Evolutionary conservation across 306 rosid species (phyloP).

Genomic region (Castanopsis chinensis): DNA sequence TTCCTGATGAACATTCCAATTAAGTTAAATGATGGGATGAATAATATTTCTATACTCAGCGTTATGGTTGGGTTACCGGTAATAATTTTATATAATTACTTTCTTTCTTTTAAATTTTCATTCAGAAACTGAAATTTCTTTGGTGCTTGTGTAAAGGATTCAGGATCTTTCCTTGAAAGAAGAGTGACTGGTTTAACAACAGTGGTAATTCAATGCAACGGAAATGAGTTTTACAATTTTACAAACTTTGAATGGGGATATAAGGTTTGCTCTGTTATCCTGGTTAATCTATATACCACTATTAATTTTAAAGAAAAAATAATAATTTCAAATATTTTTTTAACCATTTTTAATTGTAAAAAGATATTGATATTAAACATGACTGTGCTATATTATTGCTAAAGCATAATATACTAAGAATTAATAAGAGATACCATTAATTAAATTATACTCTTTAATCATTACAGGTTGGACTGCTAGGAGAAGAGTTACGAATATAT

Average conservation of each 20-base stretch:
- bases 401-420: neutral
- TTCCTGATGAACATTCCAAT: slow-evolving; percentile 46
- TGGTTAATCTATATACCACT: neutral
- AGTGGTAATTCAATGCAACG: slow-evolving; percentile 50
- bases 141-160: slow-evolving; percentile 45
- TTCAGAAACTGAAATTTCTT: neutral
- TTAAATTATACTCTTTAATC: neutral
- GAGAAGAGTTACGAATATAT: slow-evolving; percentile 49
- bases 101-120: neutral
- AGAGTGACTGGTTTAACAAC: slow-evolving; percentile 51
- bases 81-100: neutral
- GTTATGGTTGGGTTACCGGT: slow-evolving; percentile 82
- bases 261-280: slow-evolving; percentile 33
- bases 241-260: slow-evolving; percentile 62
- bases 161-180: slow-evolving; percentile 73
- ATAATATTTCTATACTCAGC: slow-evolving; percentile 59
- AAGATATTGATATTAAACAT: neutral
- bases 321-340: neutral
- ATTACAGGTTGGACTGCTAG: slow-evolving; percentile 53
- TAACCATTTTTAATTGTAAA: neutral
- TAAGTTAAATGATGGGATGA: slow-evolving; percentile 39
- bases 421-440: too few species aligned
- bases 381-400: neutral
- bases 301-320: too few species aligned
- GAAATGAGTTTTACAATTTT: slow-evolving; percentile 39